Evolutionary conservation across 2,329 filamentous ascomycete species (phyloP).

Genomic region (Cladosporium cucumerinum): DNA sequence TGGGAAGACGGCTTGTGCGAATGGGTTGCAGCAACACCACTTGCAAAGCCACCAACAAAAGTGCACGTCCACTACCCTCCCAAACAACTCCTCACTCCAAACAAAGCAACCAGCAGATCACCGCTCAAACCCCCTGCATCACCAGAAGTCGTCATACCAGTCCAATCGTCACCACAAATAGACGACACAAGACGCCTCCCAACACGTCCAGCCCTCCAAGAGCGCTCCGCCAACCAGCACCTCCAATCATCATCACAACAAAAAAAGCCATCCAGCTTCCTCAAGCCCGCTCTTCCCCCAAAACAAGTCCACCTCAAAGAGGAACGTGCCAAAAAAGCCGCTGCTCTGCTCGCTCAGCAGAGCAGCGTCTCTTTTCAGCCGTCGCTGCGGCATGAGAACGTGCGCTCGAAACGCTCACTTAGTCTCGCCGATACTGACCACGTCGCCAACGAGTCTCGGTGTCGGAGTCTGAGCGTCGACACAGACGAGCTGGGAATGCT

Average conservation of each 20-base stretch:
- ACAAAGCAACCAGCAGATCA: neutral
- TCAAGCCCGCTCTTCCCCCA: neutral
- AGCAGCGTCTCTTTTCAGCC: no score
- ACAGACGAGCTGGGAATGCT: slow-evolving; percentile 1
- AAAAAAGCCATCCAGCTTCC: neutral
- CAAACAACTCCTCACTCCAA: neutral
- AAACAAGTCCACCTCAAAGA: slow-evolving; percentile 16
- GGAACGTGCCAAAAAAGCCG: slow-evolving; percentile 4
- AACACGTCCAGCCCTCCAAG: neutral
- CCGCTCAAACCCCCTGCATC: neutral
- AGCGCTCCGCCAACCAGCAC: neutral
- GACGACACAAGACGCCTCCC: neutral
- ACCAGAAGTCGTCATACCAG: neutral
- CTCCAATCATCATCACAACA: neutral
- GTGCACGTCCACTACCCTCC: neutral
- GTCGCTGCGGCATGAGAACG: no score
- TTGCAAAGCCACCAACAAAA: neutral
- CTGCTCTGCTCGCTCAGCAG: neutral
- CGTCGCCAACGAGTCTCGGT: neutral
- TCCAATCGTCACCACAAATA: neutral
- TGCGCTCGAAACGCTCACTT: neutral
- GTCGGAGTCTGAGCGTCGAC: neutral
- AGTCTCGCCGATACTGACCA: neutral
- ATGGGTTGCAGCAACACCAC: slow-evolving; percentile 44
- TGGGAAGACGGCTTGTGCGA: slow-evolving; percentile 48